Conservation (phyloP, 225 moss, liverwort and hornwort species). For the Lunularia cruciata region DNA sequence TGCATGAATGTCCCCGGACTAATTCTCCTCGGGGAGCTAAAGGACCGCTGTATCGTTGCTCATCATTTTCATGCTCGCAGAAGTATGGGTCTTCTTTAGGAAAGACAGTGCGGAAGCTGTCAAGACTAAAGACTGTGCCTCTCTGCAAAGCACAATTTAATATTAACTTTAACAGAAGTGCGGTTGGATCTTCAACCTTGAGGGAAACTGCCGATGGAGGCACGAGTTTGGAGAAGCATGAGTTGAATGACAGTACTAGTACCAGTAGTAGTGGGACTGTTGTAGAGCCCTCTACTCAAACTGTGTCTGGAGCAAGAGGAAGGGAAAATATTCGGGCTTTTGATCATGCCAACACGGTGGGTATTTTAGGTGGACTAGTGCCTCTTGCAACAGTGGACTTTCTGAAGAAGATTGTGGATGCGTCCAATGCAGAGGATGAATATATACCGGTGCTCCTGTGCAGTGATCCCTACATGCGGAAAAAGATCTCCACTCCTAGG, state of each 20-base stretch:
- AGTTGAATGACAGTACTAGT: background rate
- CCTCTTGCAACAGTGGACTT: conserved; percentile 39
- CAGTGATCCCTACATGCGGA: conserved; percentile 30
- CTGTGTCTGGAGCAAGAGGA: background rate
- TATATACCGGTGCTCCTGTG: conserved; percentile 36
- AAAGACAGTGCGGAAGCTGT: conserved; percentile 6
- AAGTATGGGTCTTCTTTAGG: background rate
- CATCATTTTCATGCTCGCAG: conserved; percentile 9
- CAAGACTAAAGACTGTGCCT: conserved; percentile 3
- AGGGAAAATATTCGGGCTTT: conserved; percentile 17
- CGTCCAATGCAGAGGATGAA: conserved; percentile 24
- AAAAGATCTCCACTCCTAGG: conserved; percentile 17
- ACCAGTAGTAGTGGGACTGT: conserved; percentile 5
- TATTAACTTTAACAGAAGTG: background rate
- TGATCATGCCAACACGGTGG: conserved; percentile 29
- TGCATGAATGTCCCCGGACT: background rate
- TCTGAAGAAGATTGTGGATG: conserved; percentile 34
- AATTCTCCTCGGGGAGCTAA: background rate
- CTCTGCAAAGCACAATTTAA: background rate
- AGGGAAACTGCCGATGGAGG: conserved; percentile 9
- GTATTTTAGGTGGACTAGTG: conserved; percentile 31
- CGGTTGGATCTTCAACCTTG: conserved; percentile 6
- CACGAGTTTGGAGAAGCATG: background rate
- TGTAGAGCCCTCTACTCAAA: background rate
- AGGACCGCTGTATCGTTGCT: background rate